phyloP scores from a whole-genome alignment of 225 moss, liverwort and hornwort species.

The Marchantia paleacea region DNA sequence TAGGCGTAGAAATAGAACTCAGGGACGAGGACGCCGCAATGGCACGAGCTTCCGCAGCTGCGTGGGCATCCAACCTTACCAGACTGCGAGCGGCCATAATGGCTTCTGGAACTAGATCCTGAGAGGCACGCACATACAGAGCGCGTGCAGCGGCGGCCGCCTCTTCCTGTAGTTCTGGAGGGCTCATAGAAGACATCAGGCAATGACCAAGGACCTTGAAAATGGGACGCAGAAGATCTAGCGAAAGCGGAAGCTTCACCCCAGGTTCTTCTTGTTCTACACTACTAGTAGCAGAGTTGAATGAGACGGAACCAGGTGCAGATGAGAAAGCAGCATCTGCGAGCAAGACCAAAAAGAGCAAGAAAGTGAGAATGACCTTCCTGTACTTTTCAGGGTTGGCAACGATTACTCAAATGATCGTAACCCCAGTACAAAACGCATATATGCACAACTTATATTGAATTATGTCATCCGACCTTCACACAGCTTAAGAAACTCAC shows the following conservation, averaged over 20 bases:
- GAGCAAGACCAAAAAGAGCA: not conserved
- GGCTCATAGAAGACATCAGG: constrained; percentile 56
- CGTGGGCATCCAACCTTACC: constrained; percentile 46
- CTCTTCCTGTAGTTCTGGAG: constrained; percentile 41
- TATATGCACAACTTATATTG: no score
- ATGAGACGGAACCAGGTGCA: constrained; percentile 40
- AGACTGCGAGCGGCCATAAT: constrained; percentile 75
- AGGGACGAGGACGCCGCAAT: not conserved
- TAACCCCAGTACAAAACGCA: no score
- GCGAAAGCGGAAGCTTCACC: constrained; percentile 54
- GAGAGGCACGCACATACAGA: constrained; percentile 58
- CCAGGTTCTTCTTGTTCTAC: constrained; percentile 42
- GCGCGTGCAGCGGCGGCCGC: constrained; percentile 56
- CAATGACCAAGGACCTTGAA: constrained; percentile 78
- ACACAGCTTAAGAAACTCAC: no score
- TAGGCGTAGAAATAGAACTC: constrained; percentile 6
- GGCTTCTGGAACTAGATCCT: constrained; percentile 64
- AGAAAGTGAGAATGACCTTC: not conserved
- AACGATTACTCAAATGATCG: not conserved
- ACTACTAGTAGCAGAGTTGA: constrained; percentile 46
- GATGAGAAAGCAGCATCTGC: constrained; percentile 37
- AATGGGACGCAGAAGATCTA: constrained; percentile 64
- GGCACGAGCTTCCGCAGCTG: constrained; percentile 13
- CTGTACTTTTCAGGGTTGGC: not conserved
- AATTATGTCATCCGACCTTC: no score